A percentile compares a stretch with the other conserved stretches of the same genome.
These are phyloP conservation scores for Xylaria venustula DNA, from an alignment of 495 filamentous ascomycete species.

Conservation along the genomic window DNA sequence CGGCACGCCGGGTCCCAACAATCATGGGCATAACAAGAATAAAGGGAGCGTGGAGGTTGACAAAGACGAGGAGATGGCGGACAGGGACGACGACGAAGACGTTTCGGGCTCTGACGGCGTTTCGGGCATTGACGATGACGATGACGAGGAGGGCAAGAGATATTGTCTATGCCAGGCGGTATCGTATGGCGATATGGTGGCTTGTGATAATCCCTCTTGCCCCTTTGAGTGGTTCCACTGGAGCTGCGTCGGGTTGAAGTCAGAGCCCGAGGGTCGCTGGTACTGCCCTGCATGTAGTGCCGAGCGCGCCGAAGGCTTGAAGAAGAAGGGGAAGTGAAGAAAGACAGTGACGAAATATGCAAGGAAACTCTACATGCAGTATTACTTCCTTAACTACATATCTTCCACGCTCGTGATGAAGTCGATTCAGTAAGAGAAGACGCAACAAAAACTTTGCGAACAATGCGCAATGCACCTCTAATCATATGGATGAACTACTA, in stretches of 20 bases:
- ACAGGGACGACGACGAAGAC: constrained; percentile 55
- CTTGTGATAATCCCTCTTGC: constrained; percentile 92
- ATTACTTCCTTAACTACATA: no score
- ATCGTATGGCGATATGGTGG: constrained; percentile 96
- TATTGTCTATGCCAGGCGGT: constrained; percentile 93
- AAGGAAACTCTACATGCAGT: background rate
- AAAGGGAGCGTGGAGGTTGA: constrained; percentile 19
- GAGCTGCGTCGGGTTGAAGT: constrained; percentile 86
- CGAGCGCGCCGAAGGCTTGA: constrained; percentile 51
- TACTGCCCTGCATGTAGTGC: constrained; percentile 74
- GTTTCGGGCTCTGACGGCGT: constrained; percentile 64
- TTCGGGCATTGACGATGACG: constrained; percentile 73
- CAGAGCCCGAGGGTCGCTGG: constrained; percentile 89
- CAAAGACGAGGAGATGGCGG: constrained; percentile 37
- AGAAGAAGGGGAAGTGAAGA: constrained; percentile 37
- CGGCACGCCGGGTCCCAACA: constrained; percentile 41
- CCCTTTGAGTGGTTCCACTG: constrained; percentile 98
- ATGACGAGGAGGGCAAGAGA: constrained; percentile 80
- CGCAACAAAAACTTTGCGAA: background rate
- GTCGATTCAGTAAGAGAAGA: no score
- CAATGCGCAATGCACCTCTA: background rate
- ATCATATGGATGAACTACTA: background rate
- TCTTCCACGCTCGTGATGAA: no score
- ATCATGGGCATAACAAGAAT: constrained; percentile 22
- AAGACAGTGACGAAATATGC: background rate